Percentiles rank a stretch among this genome's conserved stretches.
phyloP scores from a whole-genome alignment of 768 basidiomycete species.

The Suillus brevipes region DNA sequence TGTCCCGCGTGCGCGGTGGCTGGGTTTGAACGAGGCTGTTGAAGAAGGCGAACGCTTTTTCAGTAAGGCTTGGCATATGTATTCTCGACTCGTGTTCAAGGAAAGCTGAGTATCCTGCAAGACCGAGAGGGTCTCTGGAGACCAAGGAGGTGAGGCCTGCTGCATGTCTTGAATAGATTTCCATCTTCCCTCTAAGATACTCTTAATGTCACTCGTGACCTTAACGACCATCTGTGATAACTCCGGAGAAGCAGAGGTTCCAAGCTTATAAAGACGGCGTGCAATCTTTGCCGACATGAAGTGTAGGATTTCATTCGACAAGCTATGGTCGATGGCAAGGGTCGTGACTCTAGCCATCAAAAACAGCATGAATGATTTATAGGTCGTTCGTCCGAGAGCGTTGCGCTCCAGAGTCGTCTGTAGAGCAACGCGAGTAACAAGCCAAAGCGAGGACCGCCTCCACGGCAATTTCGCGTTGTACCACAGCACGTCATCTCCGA shows the following conservation, averaged over 20 bases:
- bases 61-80: slow-evolving; percentile 26
- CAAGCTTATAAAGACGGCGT: slow-evolving; percentile 40
- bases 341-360: slow-evolving; percentile 24
- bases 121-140: slow-evolving; percentile 29
- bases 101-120: slow-evolving; percentile 34
- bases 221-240: slow-evolving; percentile 12
- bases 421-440: slow-evolving; percentile 46
- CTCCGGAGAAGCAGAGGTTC: slow-evolving; percentile 17
- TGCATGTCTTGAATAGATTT: slow-evolving; percentile 29
- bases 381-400: slow-evolving; percentile 15
- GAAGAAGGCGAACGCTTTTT: neutral
- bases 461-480: slow-evolving; percentile 40
- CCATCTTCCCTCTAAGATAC: slow-evolving; percentile 38
- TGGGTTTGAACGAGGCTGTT: slow-evolving; percentile 3
- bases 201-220: slow-evolving; percentile 19
- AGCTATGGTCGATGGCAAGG: neutral
- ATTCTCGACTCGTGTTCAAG: slow-evolving; percentile 29
- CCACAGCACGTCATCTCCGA: slow-evolving; percentile 52
- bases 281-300: slow-evolving; percentile 39
- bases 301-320: slow-evolving; percentile 39
- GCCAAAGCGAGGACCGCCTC: slow-evolving; percentile 53
- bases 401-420: slow-evolving; percentile 37
- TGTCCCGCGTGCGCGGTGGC: slow-evolving; percentile 11
- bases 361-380: slow-evolving; percentile 37
- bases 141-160: slow-evolving; percentile 31